Evolutionary conservation across 768 basidiomycete species (phyloP), one percentile per base, ranked within the genome.

Genomic region (Calocybe gangraenosa): DNA sequence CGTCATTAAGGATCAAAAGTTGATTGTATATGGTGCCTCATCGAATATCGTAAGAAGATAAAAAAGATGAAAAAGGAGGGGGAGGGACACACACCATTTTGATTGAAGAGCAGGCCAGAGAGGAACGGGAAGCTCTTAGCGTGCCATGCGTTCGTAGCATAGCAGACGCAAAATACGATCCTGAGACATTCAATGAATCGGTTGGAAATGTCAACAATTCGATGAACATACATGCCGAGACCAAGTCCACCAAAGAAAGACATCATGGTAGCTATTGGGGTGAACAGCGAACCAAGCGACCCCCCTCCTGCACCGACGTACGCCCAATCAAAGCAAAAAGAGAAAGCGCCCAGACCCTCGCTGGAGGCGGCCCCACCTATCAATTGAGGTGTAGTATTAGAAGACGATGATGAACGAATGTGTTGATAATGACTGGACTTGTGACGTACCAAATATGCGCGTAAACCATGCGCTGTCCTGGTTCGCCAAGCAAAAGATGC

Each of bases 261-360:
- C 37, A 75, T 28, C 61, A 72, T 73, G 7, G 75, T 69, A 14
- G 65, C 66, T 43, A 79, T 56, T 0, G 77, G 77, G 13, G 76
- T 76, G 46, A 60, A 71, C 18, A 69, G 52, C 0, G 61, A 17
- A 44, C 66, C 50, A 49, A 73, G 61, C 60, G 65, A 52, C 47
- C 63, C 54, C 56, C 62, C 64, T 6, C 61, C 59, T 3, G 65
- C 50, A 58, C 65, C 55, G 37, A 69, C 68, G 33, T 73, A 66
- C 22, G 74, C 75, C 78, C 79, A 81, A 54, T 81, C 79, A 18
- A 81, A 65, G 46, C 65, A 77, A 36, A 79, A 50, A 0, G 77
- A 57, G n/a, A n/a, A n/a, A n/a, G n/a, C n/a, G n/a, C n/a, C n/a
- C n/a, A n/a, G n/a, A n/a, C n/a, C n/a, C n/a, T 79, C 76, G 44